Percentiles rank a stretch among this genome's conserved stretches.
phyloP scores from a whole-genome alignment of 2,329 filamentous ascomycete species.

The Chaetomium strumarium region DNA sequence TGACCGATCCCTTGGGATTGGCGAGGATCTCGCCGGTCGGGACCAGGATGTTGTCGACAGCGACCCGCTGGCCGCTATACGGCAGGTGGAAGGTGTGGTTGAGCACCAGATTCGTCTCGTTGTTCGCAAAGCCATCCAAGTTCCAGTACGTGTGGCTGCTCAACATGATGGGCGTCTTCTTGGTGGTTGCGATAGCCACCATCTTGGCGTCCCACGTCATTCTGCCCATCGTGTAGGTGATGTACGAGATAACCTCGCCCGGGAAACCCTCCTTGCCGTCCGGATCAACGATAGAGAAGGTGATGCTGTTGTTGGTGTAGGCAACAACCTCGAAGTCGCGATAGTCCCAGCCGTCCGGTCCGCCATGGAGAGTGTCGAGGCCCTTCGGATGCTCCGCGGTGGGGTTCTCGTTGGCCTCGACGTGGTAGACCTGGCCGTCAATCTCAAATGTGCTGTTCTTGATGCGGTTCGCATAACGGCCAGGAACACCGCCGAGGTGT shows the following conservation, averaged over 20 bases:
- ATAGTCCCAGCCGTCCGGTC: conserved; percentile 68
- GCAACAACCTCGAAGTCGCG: conserved; percentile 72
- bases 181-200: conserved; percentile 61
- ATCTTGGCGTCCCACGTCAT: conserved; percentile 69
- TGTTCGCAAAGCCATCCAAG: conserved; percentile 71
- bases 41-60: conserved; percentile 64
- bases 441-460: conserved; percentile 68
- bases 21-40: conserved; percentile 71
- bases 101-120: conserved; percentile 56
- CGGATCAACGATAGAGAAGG: conserved; percentile 66
- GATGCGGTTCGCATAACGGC: conserved; percentile 76
- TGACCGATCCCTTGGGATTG: conserved; percentile 61
- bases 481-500: conserved; percentile 67
- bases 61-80: conserved; percentile 64
- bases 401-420: conserved; percentile 59
- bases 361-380: conserved; percentile 62
- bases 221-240: conserved; percentile 65
- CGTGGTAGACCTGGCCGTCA: conserved; percentile 54
- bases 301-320: conserved; percentile 61
- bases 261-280: conserved; percentile 74
- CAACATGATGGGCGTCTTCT: conserved; percentile 79
- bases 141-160: conserved; percentile 75
- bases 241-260: conserved; percentile 66
- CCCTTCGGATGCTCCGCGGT: conserved; percentile 45
- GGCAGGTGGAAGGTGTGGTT: conserved; percentile 71